Evolutionary conservation across 805 yeast species (phyloP).

Genomic region (Danielozyma ontarioensis): DNA sequence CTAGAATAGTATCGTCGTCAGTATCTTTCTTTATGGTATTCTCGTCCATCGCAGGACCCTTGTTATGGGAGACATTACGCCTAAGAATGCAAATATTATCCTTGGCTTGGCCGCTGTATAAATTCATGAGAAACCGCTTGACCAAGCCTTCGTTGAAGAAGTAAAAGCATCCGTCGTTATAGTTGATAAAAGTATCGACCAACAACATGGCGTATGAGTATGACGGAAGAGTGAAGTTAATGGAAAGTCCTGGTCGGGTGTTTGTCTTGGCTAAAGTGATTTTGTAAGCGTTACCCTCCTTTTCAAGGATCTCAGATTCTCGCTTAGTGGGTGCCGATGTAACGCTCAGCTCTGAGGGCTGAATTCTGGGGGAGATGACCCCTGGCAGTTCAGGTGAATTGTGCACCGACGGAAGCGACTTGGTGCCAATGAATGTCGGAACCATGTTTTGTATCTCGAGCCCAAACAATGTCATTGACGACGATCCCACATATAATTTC

Average conservation of each 20-base stretch:
- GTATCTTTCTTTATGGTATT: conserved; percentile 38
- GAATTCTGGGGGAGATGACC: neutral
- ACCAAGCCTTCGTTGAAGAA: conserved; percentile 80
- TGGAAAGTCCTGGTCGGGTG: conserved; percentile 62
- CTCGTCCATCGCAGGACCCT: conserved; percentile 28
- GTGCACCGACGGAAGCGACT: conserved; percentile 5
- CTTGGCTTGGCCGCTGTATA: conserved; percentile 48
- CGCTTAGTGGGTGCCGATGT: conserved; percentile 14
- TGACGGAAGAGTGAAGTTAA: conserved; percentile 69
- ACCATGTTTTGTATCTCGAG: conserved; percentile 68
- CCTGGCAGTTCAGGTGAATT: conserved; percentile 7
- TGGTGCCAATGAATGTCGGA: conserved; percentile 24
- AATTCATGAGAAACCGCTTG: conserved; percentile 57
- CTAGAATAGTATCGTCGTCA: conserved; percentile 55
- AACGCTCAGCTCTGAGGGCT: neutral
- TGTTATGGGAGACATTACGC: conserved; percentile 22
- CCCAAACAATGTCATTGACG: conserved; percentile 79
- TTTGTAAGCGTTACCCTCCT: conserved; percentile 73
- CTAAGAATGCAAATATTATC: conserved; percentile 35
- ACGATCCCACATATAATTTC: conserved; percentile 70
- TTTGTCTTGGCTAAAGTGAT: conserved; percentile 65
- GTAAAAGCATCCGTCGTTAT: conserved; percentile 81
- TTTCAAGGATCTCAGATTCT: conserved; percentile 58
- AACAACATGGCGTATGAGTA: conserved; percentile 70
- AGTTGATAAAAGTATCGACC: conserved; percentile 71